Evolutionary conservation across 371 early-diverging fungal species (phyloP).

Genomic region (Mucor ambiguus): DNA sequence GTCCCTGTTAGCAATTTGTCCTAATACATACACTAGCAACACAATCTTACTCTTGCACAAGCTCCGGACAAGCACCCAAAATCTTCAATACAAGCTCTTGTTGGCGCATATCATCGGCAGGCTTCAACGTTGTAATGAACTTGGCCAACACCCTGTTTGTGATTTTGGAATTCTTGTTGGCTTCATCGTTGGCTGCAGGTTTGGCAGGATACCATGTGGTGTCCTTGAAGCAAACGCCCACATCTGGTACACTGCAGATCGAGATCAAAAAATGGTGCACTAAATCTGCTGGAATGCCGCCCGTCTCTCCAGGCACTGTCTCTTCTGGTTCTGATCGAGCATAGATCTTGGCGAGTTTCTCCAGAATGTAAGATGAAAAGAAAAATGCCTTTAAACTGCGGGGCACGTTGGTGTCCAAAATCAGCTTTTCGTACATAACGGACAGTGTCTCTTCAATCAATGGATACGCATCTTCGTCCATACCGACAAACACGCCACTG

Average conservation of each 20-base stretch:
- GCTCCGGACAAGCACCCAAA: constrained; percentile 73
- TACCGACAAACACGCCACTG: constrained; percentile 64
- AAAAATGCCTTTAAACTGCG: constrained; percentile 61
- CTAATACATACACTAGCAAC: not conserved
- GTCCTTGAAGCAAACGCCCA: constrained; percentile 77
- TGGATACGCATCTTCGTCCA: constrained; percentile 67
- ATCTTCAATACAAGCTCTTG: constrained; percentile 68
- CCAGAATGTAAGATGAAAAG: constrained; percentile 70
- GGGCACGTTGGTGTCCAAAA: constrained; percentile 66
- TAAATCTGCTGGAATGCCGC: constrained; percentile 61
- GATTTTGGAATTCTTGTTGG: constrained; percentile 39
- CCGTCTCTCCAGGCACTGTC: constrained; percentile 32
- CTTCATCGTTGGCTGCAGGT: constrained; percentile 16
- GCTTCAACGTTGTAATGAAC: constrained; percentile 63
- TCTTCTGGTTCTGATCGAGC: constrained; percentile 50
- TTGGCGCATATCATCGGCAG: constrained; percentile 71
- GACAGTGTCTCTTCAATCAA: constrained; percentile 65
- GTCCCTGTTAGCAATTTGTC: no score
- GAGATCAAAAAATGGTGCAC: constrained; percentile 74
- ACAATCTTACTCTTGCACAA: constrained; percentile 71
- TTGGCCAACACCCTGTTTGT: constrained; percentile 65
- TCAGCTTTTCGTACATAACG: constrained; percentile 57
- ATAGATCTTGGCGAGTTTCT: constrained; percentile 67
- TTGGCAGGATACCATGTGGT: constrained; percentile 76
- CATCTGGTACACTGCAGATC: constrained; percentile 74